phyloP scores from a whole-genome alignment of 2,329 filamentous ascomycete genomes.

The Colletotrichum cuscutae region DNA sequence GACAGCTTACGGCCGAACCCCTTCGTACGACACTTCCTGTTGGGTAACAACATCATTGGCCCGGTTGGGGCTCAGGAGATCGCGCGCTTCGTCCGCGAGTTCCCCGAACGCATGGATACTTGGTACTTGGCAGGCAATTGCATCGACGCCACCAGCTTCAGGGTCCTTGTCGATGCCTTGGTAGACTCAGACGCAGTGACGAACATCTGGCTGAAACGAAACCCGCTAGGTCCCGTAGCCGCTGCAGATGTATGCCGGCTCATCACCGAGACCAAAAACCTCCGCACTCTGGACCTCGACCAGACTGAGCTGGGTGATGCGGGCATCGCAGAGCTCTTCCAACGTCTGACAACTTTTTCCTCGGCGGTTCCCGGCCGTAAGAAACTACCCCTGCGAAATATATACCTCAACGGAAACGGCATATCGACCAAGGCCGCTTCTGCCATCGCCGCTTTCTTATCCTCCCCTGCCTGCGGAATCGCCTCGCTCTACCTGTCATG shows the following conservation, averaged over 20 bases:
- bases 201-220: conserved; percentile 65
- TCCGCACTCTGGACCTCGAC: conserved; percentile 63
- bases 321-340: conserved; percentile 57
- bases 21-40: conserved; percentile 61
- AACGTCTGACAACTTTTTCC: conserved; percentile 45
- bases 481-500: conserved; percentile 50
- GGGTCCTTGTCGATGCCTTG: conserved; percentile 55
- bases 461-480: conserved; percentile 45
- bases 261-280: conserved; percentile 52
- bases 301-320: conserved; percentile 61
- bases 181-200: conserved; percentile 54
- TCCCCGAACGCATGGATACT: conserved; percentile 60
- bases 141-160: conserved; percentile 56
- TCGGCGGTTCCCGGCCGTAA: conserved; percentile 38
- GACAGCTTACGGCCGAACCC: conserved; percentile 56
- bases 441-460: conserved; percentile 47
- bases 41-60: conserved; percentile 66
- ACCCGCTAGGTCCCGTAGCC: conserved; percentile 55
- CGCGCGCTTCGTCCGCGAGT: conserved; percentile 54
- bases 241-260: conserved; percentile 54
- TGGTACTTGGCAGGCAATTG: conserved; percentile 67
- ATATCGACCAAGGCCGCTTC: conserved; percentile 43
- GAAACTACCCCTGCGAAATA: conserved; percentile 45
- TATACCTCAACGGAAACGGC: conserved; percentile 51
- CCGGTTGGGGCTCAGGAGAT: conserved; percentile 57